These are phyloP conservation scores for Phaeophleospora eucalypticola DNA, from an alignment of 2,329 filamentous ascomycete genomes.

Conservation along the genomic window DNA sequence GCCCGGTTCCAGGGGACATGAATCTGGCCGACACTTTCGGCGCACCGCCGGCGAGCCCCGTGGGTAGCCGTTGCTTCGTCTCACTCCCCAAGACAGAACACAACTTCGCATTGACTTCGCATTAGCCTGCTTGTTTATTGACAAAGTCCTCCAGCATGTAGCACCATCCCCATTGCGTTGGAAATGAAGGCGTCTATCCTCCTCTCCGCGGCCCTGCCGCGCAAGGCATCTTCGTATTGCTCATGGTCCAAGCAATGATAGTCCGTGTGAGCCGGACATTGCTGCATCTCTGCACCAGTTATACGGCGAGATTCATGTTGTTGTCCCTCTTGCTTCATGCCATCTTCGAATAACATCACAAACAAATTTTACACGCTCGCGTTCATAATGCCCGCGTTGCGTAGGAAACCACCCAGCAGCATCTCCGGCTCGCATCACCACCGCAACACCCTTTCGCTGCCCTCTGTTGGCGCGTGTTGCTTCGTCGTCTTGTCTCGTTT, in stretches of 20 bases:
- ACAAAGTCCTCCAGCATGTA: not conserved
- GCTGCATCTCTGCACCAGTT: not conserved
- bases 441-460: slow-evolving; percentile 16
- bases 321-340: slow-evolving; percentile 16
- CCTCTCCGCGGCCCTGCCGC: not conserved
- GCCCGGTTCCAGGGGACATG: not conserved
- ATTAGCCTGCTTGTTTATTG: not conserved
- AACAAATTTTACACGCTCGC: slow-evolving; percentile 21
- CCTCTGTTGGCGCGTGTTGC: too few relatives aligned
- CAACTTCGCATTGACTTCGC: too few relatives aligned
- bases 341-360: slow-evolving; percentile 17
- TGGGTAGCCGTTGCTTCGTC: not conserved
- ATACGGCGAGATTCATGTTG: slow-evolving; percentile 10
- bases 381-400: slow-evolving; percentile 26
- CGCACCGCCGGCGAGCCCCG: not conserved
- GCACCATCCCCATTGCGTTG: not conserved
- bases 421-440: slow-evolving; percentile 12
- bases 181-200: not conserved
- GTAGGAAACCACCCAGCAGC: slow-evolving; percentile 23
- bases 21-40: not conserved
- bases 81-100: too few relatives aligned
- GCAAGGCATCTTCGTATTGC: not conserved
- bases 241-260: too few relatives aligned
- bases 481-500: not conserved
- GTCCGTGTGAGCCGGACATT: too few relatives aligned